phyloP scores from a whole-genome alignment of 2,329 filamentous ascomycete genomes.

The Pseudogymnoascus sp. region DNA sequence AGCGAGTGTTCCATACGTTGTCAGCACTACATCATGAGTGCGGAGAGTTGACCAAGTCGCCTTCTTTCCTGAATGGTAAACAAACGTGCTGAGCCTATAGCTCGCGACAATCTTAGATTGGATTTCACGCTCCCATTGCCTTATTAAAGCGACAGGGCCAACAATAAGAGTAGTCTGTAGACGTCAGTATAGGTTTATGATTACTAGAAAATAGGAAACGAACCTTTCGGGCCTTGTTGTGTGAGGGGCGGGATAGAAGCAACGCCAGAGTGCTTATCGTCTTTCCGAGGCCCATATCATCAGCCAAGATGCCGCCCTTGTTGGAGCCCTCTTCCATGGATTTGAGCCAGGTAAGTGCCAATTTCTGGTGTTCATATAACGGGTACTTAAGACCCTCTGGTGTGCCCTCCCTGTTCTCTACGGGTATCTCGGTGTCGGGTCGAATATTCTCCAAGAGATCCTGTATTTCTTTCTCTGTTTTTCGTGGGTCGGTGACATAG shows the following conservation, averaged over 20 bases:
- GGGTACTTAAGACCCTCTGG: conserved; percentile 59
- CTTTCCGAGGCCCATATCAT: conserved; percentile 80
- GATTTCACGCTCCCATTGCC: conserved; percentile 81
- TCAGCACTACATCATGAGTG: conserved; percentile 65
- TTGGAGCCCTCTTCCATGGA: conserved; percentile 62
- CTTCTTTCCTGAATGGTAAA: conserved; percentile 60
- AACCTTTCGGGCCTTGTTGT: conserved; percentile 6
- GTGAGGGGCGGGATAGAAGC: conserved; percentile 24
- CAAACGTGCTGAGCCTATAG: conserved; percentile 54
- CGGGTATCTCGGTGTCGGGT: conserved; percentile 57
- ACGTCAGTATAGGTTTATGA: conserved; percentile 25
- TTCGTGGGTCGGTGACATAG: conserved; percentile 34
- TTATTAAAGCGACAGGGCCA: conserved; percentile 69
- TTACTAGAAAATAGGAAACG: conserved; percentile 2
- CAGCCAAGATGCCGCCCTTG: conserved; percentile 69
- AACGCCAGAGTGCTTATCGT: conserved; percentile 76
- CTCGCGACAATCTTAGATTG: conserved; percentile 53
- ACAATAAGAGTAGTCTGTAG: conserved; percentile 72
- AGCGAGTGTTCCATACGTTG: conserved; percentile 66
- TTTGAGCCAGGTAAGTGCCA: conserved; percentile 70
- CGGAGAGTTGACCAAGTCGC: conserved; percentile 53
- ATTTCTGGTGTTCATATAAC: conserved; percentile 74
- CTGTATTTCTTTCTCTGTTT: conserved; percentile 59
- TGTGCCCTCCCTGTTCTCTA: conserved; percentile 56
- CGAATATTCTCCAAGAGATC: conserved; percentile 64